Base-by-base conservation (phyloP, 139 green algal genomes). In the Astrephomene gubernaculifera region DNA sequence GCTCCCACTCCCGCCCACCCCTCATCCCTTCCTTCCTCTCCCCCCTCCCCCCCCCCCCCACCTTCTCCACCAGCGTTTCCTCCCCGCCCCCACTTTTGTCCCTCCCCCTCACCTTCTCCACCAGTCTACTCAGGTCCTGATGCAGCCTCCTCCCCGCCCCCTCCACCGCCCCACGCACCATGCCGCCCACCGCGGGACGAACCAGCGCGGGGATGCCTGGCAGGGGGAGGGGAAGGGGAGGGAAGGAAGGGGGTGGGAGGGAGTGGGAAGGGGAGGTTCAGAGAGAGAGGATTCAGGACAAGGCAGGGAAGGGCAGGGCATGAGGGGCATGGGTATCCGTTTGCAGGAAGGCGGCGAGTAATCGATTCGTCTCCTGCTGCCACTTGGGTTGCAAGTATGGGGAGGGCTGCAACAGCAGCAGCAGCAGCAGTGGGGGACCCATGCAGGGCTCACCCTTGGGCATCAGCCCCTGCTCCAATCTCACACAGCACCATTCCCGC, bases 91-190 rank as follows among this genome's bases (percentile, higher is more conserved):
- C 36, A 22, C n/a, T n/a, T n/a, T n/a, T n/a, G n/a, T n/a, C n/a
- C n/a, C n/a, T n/a, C n/a, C n/a, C 25, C 24, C 54, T 33, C 19
- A 83, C 76, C 76, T 72, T 27, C 2, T 19, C 31, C 27, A 54
- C 57, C 76, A 83, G n/a, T 0, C 43, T 41, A 8, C 9, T 10
- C 39, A 83, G 41, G 60, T 83, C 76, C 41, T 44, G 22, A n/a
- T 83, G 76, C 60, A 83, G 60, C 17, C 57, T 38, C 29, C 41
- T 27, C 12, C 72, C 33, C 33, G 57, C 44, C 5, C 35, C 39
- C 76, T 83, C 76, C 4, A 60, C 72, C 39, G 76, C 76, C 60
- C n/a, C 29, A 4, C 76, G 76, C 27, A 83, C 76, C 76, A 83
- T 83, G 76, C 76, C 52, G 4, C 60, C 76, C 35, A 83, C 57